Evolutionary conservation across 345 rosid genomes (phyloP), one percentile per base, ranked within the genome.

Genomic region (Leavenworthia alabamica): DNA sequence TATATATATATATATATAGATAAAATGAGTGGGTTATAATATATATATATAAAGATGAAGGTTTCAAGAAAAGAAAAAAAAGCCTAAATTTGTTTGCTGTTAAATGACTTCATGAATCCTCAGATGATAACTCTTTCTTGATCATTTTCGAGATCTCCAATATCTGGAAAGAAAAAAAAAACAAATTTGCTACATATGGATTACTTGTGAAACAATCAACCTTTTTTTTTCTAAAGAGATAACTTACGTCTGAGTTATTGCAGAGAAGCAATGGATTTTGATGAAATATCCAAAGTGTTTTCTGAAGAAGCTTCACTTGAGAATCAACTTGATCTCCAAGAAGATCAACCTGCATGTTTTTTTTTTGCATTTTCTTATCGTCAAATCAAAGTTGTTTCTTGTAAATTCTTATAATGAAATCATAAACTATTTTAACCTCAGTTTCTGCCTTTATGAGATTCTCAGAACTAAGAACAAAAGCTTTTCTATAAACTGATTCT

Each of bases 301-400:
- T 80, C 72, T 83, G 69, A 11, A 91, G 87, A 22, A 82, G 49
- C 55, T 50, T 56, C 55, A 67, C 51, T 12, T 80, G 87, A 4
- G 14, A 60, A 19, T 88, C 95, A 11, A 88, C 98, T 78, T 83
- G 95, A 75, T 91, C 85, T 0, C 86, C 96, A 24, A 91, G 80
- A 44, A 88, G 78, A 75, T 91, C 95, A 60, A 91, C 98, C 96
- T 88, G 44, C 4, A 22, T 2, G 3, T 17, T 15, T 55, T 45
- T 33, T 17, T 15, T 55, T 45, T 33, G 0, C 54, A 28, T 24
- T 43, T 16, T 15, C 33, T 8, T 6, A 17, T 4, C 9, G 45
- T 16, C 31, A 28, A 23, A 55, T 2, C 8, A 4, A 24, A 49
- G 16, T 7, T 8, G 23, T 33, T 33, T 31, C 27, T 6, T 45